Evolutionary conservation across 2,329 filamentous ascomycete genomes (phyloP).

Genomic region (Penicillium verrucosum): DNA sequence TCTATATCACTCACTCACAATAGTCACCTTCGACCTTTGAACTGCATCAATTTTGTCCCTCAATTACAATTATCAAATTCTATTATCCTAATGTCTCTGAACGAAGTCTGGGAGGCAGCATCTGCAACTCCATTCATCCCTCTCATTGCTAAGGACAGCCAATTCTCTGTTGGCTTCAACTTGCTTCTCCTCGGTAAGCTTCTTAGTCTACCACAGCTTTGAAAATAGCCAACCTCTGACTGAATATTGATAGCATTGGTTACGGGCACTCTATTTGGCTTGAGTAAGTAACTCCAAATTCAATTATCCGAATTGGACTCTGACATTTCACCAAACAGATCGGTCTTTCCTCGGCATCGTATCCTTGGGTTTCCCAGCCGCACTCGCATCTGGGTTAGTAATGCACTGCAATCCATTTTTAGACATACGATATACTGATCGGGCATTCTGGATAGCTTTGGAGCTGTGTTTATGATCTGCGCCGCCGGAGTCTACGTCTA

Average conservation of each 20-base stretch:
- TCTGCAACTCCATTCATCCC: constrained; percentile 81
- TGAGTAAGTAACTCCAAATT: constrained; percentile 62
- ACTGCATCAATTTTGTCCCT: constrained; percentile 1
- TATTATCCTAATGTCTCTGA: constrained; percentile 59
- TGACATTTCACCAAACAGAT: constrained; percentile 53
- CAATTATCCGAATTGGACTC: constrained; percentile 3
- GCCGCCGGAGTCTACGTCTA: constrained; percentile 98
- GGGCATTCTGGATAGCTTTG: constrained; percentile 61
- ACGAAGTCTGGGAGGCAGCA: constrained; percentile 91
- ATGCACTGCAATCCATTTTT: constrained; percentile 18
- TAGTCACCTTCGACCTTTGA: not conserved
- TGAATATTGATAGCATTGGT: constrained; percentile 52
- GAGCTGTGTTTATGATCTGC: constrained; percentile 97
- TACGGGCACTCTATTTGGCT: constrained; percentile 74
- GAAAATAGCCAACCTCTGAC: constrained; percentile 11
- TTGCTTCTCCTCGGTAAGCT: constrained; percentile 64
- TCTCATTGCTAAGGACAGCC: constrained; percentile 72
- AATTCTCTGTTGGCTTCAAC: constrained; percentile 76
- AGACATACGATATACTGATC: constrained; percentile 8
- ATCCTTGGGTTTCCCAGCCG: constrained; percentile 78
- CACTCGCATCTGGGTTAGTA: constrained; percentile 81
- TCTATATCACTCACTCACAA: not conserved
- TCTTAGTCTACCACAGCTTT: constrained; percentile 13
- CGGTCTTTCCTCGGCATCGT: constrained; percentile 75
- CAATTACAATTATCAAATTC: not conserved